phyloP scores from a whole-genome alignment of 306 rosid species.

The Geum urbanum region DNA sequence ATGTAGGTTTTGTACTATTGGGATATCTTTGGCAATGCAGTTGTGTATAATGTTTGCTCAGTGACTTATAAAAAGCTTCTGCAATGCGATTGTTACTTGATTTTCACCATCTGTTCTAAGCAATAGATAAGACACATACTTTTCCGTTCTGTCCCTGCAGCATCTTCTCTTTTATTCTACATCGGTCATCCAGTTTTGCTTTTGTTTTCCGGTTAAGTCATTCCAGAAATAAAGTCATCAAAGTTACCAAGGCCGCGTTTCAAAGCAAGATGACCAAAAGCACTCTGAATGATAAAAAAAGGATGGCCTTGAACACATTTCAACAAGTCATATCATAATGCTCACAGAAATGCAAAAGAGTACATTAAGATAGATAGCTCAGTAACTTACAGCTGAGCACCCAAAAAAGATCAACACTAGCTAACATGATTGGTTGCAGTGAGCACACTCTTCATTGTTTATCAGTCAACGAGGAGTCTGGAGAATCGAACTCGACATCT shows the following conservation, averaged over 20 bases:
- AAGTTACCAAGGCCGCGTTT: not conserved
- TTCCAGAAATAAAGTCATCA: not conserved
- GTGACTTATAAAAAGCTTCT: constrained; percentile 36
- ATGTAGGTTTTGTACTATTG: constrained; percentile 38
- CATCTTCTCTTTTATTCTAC: no score
- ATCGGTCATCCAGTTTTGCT: not conserved
- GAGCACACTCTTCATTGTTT: not conserved
- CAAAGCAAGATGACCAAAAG: not conserved
- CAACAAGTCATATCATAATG: not conserved
- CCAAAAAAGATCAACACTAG: not conserved
- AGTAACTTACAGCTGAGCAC: not conserved
- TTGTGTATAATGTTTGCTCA: constrained; percentile 55
- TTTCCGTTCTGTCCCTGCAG: no score
- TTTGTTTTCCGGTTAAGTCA: not conserved
- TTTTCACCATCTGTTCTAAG: not conserved
- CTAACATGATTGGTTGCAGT: not conserved
- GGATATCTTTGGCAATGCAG: constrained; percentile 30
- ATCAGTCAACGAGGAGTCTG: not conserved
- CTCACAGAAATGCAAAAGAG: not conserved
- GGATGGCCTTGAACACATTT: not conserved
- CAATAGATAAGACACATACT: no score
- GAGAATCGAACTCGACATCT: not conserved
- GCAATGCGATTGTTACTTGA: constrained; percentile 3
- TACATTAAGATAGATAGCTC: not conserved
- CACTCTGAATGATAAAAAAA: not conserved